Evolutionary conservation across 129 eudicot species (phyloP), one percentile per base, ranked within the genome.

Genomic region (Artemisia annua): DNA sequence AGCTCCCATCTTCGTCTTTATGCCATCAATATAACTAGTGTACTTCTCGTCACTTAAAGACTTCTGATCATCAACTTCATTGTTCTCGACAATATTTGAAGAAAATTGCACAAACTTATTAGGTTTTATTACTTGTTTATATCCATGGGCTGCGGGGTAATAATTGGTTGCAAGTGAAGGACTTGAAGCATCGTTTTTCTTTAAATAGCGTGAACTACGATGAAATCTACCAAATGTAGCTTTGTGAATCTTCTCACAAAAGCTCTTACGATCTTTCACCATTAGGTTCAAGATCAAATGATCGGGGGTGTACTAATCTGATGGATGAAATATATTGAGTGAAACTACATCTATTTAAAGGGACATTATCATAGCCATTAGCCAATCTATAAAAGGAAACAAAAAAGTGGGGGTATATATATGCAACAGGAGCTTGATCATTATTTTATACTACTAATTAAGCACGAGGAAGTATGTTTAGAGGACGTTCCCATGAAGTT

Each of bases 1-100:
- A 22, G 58, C 67, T 26, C 77, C 63, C 87, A 85, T 79, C 75
- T 73, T 78, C 10, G 62, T 74, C 82, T 80, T 87, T 55, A 80
- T 62, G 22, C 75, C 73, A 12, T 54, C 71, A 5, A 89, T 79
- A 46, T 81, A 86, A 11, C 54, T 51, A 3, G 76, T 17, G 52
- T 56, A 82, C 75, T 52, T 74, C 4, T 75, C 66, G 63, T 73
- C 81, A 26, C 58, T 53, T 2, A 69, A n/a, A 58, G 55, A 54
- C 43, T 26, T 26, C 69, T 35, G 70, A 20, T 59, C 58, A 62
- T 0, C 24, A 43, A 51, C 55, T 50, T 32, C 20, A 50, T 11
- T 66, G 48, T 28, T 53, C 11, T 44, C 24, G 3, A 14, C 70
- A 50, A 24, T 52, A 58, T 18, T 55, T 3, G 68, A 60, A 28